Evolutionary conservation across 345 rosid genomes (phyloP).

Genomic region (Eucalyptus erythrocorys): DNA sequence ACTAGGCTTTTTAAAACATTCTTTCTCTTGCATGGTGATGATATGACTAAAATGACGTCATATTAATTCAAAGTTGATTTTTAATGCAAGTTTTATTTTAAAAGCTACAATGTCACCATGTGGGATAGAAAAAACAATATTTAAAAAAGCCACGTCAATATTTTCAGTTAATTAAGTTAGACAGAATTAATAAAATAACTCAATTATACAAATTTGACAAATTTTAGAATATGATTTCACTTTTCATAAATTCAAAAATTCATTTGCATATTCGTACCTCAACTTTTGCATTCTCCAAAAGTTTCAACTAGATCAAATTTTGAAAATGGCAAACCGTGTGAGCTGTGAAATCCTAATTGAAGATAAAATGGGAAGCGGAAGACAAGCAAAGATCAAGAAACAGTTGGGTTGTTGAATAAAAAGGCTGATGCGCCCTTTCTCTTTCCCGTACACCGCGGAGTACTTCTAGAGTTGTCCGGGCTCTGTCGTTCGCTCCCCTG

Average conservation of each 20-base stretch:
- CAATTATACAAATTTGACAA: accelerated
- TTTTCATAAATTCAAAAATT: too few relatives aligned
- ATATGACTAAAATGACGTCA: too few relatives aligned
- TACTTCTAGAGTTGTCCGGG: background rate
- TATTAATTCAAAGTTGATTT: too few relatives aligned
- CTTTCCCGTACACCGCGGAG: background rate
- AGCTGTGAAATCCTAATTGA: background rate
- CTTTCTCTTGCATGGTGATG: too few relatives aligned
- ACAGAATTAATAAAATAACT: too few relatives aligned
- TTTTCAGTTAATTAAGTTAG: too few relatives aligned
- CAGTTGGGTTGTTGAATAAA: background rate
- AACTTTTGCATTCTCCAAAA: background rate
- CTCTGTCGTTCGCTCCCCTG: background rate
- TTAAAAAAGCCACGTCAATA: too few relatives aligned
- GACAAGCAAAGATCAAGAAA: background rate
- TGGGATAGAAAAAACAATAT: too few relatives aligned
- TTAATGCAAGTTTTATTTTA: too few relatives aligned
- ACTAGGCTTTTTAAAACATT: too few relatives aligned
- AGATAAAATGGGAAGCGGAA: background rate
- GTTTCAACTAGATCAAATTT: background rate
- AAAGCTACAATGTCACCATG: too few relatives aligned
- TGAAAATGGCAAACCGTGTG: background rate
- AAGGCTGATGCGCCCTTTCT: background rate
- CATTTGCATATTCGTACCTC: accelerated
- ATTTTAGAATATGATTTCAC: too few relatives aligned